Base-by-base conservation (phyloP, 306 rosid genomes). In the Cucurbita maxima region DNA sequence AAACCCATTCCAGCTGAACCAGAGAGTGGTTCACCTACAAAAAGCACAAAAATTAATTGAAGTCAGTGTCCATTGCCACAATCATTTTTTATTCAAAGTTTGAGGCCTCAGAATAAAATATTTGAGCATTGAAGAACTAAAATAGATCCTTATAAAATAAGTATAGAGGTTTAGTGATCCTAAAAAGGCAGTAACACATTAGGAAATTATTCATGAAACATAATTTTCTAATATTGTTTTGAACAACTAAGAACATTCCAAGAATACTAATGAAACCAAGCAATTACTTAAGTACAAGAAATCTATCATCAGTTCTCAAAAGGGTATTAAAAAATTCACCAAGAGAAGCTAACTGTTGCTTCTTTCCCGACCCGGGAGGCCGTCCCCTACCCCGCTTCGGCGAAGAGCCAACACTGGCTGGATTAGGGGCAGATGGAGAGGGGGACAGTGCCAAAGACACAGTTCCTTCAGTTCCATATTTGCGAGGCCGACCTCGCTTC, bases 401-500 rank as follows among this genome's bases (percentile, higher is more conserved):
- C 55, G 80, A 66, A 0, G 85, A 85, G 7, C 83, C 40, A 75
- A 67, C 51, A 14, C 78, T 47, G 57, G 85, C 89, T 10, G 85
- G 85, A 78, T 83, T 82, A 13, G 71, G 41, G 63, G 92, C 75
- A 1, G 93, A 74, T 56, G 88, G 74, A 8, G 74, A 68, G 25
- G 94, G 90, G 53, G 89, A 84, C 59, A 90, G 74, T 54, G 92
- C 94, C 90, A 88, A 74, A 38, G 98, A 92, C 54, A 93, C 97
- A 66, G 81, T 78, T 77, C 98, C 93, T 78, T 88, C 97, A 8
- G 89, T 83, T 6, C 94, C 98, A 71, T 93, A 93, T 60, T 93
- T 93, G 76, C 98, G 77, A 13, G 98, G 98, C 78, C 98, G 89
- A 78, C 98, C 98, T 76, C 97, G 85, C 83, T 87, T 93, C 85